Percentiles rank a stretch among this genome's conserved stretches.
Conservation (phyloP, 2,329 filamentous ascomycete species). For the Chrysoporthe puriensis region DNA sequence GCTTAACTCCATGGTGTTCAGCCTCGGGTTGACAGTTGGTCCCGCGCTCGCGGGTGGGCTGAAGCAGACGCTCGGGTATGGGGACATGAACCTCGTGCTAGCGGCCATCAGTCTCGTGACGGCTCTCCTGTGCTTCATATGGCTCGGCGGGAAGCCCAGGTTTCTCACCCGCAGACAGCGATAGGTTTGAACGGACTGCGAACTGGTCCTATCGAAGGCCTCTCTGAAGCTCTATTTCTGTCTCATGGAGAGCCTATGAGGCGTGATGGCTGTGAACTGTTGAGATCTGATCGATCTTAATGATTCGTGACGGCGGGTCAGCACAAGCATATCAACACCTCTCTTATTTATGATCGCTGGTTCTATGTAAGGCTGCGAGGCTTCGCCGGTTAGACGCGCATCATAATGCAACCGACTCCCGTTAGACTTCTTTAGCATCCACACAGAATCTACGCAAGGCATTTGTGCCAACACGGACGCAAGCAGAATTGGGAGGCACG, state of each 20-base stretch:
- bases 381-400: neutral
- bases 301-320: neutral
- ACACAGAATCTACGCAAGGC: neutral
- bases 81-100: slow-evolving; percentile 59
- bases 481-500: neutral
- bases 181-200: neutral
- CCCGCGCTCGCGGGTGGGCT: slow-evolving; percentile 59
- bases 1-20: slow-evolving; percentile 66
- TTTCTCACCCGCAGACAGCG: slow-evolving; percentile 10
- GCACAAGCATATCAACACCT: neutral
- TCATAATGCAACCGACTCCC: neutral
- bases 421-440: neutral
- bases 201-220: neutral
- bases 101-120: slow-evolving; percentile 50
- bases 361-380: neutral
- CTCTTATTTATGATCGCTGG: too few species aligned
- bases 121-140: slow-evolving; percentile 47
- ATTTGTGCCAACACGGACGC: neutral
- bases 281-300: too few species aligned
- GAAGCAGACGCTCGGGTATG: slow-evolving; percentile 57
- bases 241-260: neutral
- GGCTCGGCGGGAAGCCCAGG: slow-evolving; percentile 48
- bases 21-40: slow-evolving; percentile 61
- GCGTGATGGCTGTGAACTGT: too few species aligned
- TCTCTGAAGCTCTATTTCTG: neutral